These are phyloP conservation scores for Calonectria honghensis DNA, from an alignment of 2,329 filamentous ascomycete species.

Conservation along the genomic window DNA sequence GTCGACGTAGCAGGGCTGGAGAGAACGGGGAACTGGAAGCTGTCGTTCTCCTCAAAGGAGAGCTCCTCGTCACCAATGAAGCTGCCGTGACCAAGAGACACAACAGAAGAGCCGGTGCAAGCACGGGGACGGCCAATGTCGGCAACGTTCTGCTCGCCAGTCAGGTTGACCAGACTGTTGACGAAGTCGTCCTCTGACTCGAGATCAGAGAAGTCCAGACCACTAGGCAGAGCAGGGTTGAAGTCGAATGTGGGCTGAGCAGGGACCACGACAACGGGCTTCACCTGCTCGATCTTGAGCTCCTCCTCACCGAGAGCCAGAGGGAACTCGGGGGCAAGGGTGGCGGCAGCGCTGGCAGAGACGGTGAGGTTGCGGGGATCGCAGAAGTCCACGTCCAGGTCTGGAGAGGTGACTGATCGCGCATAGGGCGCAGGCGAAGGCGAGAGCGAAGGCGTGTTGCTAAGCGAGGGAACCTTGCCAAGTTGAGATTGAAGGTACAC, in stretches of 20 bases:
- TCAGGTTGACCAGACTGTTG: conserved; percentile 82
- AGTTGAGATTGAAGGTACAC: conserved; percentile 71
- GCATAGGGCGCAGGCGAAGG: conserved; percentile 90
- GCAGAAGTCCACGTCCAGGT: conserved; percentile 88
- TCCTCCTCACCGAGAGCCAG: conserved; percentile 81
- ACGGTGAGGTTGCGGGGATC: conserved; percentile 94
- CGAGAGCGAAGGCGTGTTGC: conserved; percentile 84
- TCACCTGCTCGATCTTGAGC: conserved; percentile 70
- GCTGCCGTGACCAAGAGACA: conserved; percentile 83
- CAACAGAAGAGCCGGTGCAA: conserved; percentile 79
- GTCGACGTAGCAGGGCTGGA: conserved; percentile 72
- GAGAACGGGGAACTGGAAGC: conserved; percentile 76
- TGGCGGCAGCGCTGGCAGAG: conserved; percentile 67
- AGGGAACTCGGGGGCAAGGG: conserved; percentile 77
- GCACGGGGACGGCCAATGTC: conserved; percentile 83
- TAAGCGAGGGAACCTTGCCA: conserved; percentile 75
- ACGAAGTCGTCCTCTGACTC: conserved; percentile 92
- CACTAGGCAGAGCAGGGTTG: conserved; percentile 69
- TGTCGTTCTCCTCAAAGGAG: conserved; percentile 82
- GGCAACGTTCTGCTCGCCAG: conserved; percentile 63
- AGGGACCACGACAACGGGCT: conserved; percentile 65
- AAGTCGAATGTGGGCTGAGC: conserved; percentile 71
- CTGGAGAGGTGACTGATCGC: conserved; percentile 76
- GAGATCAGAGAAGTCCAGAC: conserved; percentile 88
- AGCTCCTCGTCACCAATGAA: conserved; percentile 86